These are phyloP conservation scores for Alternaria ventricosa DNA, from an alignment of 2,329 filamentous ascomycete species.

Conservation along the genomic window DNA sequence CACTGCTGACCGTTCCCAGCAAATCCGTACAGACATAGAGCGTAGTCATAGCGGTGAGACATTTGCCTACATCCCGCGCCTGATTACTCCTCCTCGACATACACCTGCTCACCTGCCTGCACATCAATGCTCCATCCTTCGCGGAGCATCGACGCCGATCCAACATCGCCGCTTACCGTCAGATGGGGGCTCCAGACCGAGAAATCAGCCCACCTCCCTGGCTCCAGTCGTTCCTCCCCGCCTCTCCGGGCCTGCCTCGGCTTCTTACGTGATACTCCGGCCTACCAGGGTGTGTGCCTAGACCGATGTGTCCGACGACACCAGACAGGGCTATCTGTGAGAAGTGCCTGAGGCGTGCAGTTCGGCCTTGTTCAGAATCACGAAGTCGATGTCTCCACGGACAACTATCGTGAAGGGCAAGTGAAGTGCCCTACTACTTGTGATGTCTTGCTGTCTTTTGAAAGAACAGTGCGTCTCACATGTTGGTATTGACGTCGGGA, in stretches of 20 bases:
- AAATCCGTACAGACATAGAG: neutral
- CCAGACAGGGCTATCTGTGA: neutral
- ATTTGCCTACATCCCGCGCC: neutral
- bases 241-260: slow-evolving; percentile 3
- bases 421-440: neutral
- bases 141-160: neutral
- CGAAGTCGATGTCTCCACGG: neutral
- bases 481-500: neutral
- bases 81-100: neutral
- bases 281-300: neutral
- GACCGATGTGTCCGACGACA: neutral
- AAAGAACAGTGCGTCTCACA: neutral
- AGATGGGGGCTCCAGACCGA: neutral
- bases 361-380: rapidly evolving
- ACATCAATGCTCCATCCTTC: neutral
- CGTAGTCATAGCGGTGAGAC: neutral
- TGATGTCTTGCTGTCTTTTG: neutral
- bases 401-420: neutral
- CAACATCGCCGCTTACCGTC: neutral
- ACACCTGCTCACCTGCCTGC: neutral
- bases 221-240: neutral
- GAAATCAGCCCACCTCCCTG: neutral
- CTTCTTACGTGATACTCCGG: slow-evolving; percentile 1
- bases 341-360: neutral
- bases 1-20: slow-evolving; percentile 4